Percentiles rank a stretch among this genome's conserved stretches.
phyloP scores from a whole-genome alignment of 352 stramenopile genomes.

The Pythium oligandrum region DNA sequence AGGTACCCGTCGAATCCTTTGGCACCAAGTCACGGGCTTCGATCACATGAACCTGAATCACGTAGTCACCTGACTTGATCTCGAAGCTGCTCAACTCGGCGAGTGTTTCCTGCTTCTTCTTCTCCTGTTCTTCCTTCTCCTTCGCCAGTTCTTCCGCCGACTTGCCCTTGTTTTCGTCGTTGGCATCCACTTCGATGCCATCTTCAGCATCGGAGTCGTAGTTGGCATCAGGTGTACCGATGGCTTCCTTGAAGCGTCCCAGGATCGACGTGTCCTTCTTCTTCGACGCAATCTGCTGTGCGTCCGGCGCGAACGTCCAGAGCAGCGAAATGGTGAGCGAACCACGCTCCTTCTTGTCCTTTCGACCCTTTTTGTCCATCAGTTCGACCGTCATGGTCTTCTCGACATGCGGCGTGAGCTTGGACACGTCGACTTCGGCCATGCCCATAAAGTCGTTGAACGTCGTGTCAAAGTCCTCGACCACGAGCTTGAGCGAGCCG shows the following conservation, averaged over 20 bases:
- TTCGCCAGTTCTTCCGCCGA: constrained; percentile 65
- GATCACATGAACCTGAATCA: constrained; percentile 88
- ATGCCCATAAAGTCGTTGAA: constrained; percentile 83
- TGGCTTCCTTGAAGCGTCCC: constrained; percentile 25
- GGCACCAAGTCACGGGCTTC: constrained; percentile 84
- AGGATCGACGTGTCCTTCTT: constrained; percentile 71
- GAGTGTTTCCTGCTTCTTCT: constrained; percentile 74
- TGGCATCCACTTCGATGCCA: constrained; percentile 56
- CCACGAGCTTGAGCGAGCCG: constrained; percentile 40
- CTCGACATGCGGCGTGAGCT: constrained; percentile 48
- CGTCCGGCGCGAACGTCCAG: constrained; percentile 50
- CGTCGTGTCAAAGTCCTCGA: constrained; percentile 73
- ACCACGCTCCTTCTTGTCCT: constrained; percentile 63
- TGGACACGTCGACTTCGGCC: constrained; percentile 44
- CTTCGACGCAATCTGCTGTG: constrained; percentile 54
- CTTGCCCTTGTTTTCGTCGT: constrained; percentile 46
- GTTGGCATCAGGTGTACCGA: constrained; percentile 57
- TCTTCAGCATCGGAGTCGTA: constrained; percentile 74
- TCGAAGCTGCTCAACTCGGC: constrained; percentile 73
- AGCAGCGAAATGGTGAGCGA: constrained; percentile 45
- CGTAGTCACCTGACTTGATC: constrained; percentile 87
- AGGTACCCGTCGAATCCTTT: constrained; percentile 86
- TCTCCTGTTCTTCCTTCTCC: constrained; percentile 60
- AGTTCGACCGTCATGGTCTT: constrained; percentile 56
- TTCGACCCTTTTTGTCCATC: constrained; percentile 53